phyloP scores from a whole-genome alignment of 176 grass and related monocot species.

The Avena sativa region DNA sequence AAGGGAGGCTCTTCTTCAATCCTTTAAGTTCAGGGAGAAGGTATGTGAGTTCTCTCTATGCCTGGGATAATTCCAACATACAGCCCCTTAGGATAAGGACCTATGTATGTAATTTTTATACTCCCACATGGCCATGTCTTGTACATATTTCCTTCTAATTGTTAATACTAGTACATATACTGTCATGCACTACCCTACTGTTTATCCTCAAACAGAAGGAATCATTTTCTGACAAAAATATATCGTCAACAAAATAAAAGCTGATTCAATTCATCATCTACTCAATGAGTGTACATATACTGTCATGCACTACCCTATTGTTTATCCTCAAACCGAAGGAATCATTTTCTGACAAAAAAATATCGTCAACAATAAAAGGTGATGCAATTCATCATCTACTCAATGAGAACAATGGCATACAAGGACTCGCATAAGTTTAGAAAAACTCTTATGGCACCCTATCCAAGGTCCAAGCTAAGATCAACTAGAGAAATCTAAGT shows the following conservation, averaged over 20 bases:
- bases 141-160: background rate
- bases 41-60: background rate
- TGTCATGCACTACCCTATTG: background rate
- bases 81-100: background rate
- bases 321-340: background rate
- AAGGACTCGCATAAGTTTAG: background rate
- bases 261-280: background rate
- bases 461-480: background rate
- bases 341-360: constrained; percentile 21
- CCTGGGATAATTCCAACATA: constrained; percentile 6
- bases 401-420: background rate
- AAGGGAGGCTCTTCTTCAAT: constrained; percentile 2
- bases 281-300: background rate
- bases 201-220: background rate
- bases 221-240: constrained; percentile 20
- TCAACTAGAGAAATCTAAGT: constrained; percentile 12
- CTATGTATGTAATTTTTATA: background rate
- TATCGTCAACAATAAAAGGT: background rate
- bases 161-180: background rate
- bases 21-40: background rate
- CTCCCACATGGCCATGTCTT: background rate
- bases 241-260: background rate
- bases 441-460: background rate
- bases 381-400: background rate
- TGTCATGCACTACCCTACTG: background rate